Evolutionary conservation across 2,329 filamentous ascomycete genomes (phyloP), one percentile per base, ranked within the genome.

Genomic region (Kalmusia sp.): DNA sequence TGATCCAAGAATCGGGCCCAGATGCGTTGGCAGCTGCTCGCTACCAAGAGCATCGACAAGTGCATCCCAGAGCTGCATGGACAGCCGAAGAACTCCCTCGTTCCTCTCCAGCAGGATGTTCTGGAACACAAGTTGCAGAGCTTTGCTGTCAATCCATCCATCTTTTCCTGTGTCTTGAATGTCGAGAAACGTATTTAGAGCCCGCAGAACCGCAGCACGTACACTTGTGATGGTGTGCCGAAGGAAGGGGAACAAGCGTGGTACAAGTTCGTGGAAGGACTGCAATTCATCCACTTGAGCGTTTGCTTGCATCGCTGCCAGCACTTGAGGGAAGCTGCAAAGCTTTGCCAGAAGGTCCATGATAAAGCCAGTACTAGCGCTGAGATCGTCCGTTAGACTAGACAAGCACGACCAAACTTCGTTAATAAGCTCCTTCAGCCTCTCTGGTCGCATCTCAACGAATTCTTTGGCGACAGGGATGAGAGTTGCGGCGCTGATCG

Each of bases 381-480:
- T 98, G 15, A 99, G 82, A 70, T 99, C 95, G 70, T 99, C 95
- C 60, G 93, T 93, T n/a, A 99, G 81, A 70, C 96, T 96, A 3
- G 93, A 96, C 21, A 99, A 81, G 77, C 95, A 98, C 68, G 96
- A 91, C 95, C 95, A 99, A 24, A 99, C 93, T 54, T 98, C 96
- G 69, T 90, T 89, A 73, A 97, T 96, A 33, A 99, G 85, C 25
- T 84, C 83, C 57, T 93, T 87, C 27, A 99, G 82, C 37, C 91
- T 87, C 28, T 82, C 82, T 14, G 92, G 89, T 14, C 93, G 89
- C 73, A 96, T 85, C 31, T 87, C 87, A 62, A 98, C 93, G 65
- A 98, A 96, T 68, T 99, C 95, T 70, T 93, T 89, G 4, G 93
- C 93, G 75, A 99, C 96, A 1, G 95, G 95, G 43, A 98, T 95